Base-by-base conservation (phyloP, 1,284 basidiomycete species). In the Trichosporon inkin region DNA sequence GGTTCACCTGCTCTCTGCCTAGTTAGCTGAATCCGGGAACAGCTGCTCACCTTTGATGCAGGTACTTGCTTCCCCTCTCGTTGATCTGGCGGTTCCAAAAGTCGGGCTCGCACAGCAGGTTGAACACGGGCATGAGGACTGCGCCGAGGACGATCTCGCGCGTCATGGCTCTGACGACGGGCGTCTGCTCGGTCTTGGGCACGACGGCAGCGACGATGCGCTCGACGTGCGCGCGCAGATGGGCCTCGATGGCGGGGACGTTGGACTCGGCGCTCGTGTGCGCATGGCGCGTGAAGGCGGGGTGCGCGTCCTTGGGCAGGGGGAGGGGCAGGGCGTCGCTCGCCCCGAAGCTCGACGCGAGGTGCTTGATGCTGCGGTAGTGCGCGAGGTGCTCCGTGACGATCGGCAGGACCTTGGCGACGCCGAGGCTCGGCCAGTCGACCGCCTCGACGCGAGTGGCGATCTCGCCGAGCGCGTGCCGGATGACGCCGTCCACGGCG, bases 51-150 rank as follows among this genome's bases (percentile, higher is more conserved):
- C 72, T 70, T 56, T 76, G 71, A 34, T 73, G 70, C 20, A 78
- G 68, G 49, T 75, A 74, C 57, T 65, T 64, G 17, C 71, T 72
- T 1, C 71, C 76, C 60, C 68, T 68, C 44, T 93, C 88, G 74
- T 97, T 93, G 56, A 98, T 89, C 51, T 86, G 84, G 57, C 86
- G 82, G 78, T 98, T 98, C 92, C 93, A 97, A 67, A 96, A 96
- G 76, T 98, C 95, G 16, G 92, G 90, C 73, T 98, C 94, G 53
- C 89, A 84, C 47, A 98, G 72, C 86, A 94, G 89, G 58, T 97
- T 90, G 81, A 97, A 87, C 57, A 95, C 76, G 3, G 94, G 92
- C 69, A 88, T 85, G 34, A 97, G 73, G 6, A 96, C 85, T 1
- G 87, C 81, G 69, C 90, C 94, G 6, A 89, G 84, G 2, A 89